Evolutionary conservation across 169 alveolate genomes (phyloP).

Genomic region (Plasmodium falciparum): DNA sequence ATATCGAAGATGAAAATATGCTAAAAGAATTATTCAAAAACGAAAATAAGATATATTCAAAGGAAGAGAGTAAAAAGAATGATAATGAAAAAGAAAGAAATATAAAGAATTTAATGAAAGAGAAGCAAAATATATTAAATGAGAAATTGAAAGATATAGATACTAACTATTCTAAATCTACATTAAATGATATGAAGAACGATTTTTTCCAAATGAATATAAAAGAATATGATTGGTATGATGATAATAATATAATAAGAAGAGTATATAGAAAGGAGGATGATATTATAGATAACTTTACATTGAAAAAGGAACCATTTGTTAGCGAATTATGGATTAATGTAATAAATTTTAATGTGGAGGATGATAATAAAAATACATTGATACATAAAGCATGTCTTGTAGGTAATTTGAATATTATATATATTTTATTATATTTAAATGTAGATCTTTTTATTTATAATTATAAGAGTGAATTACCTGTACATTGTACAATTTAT

Average conservation of each 20-base stretch:
- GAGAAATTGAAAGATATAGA: too few relatives aligned
- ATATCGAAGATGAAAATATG: too few relatives aligned
- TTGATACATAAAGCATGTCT: constrained; percentile 74
- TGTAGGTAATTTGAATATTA: constrained; percentile 50
- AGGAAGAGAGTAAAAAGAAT: too few relatives aligned
- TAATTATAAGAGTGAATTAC: constrained; percentile 57
- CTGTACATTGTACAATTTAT: constrained; percentile 64
- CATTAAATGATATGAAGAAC: too few relatives aligned
- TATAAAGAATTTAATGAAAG: too few relatives aligned
- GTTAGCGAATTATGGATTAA: constrained; percentile 30
- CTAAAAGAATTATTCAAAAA: too few relatives aligned
- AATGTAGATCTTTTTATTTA: constrained; percentile 44
- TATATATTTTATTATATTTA: constrained; percentile 51
- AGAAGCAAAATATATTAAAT: too few relatives aligned
- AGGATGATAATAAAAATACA: constrained; percentile 64
- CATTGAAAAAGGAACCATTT: neutral
- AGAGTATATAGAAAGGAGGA: constrained; percentile 13
- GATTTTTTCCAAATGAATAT: too few relatives aligned
- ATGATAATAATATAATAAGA: constrained; percentile 29
- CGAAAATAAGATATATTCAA: too few relatives aligned
- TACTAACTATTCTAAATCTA: too few relatives aligned
- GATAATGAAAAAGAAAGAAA: too few relatives aligned
- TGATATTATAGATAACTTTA: neutral
- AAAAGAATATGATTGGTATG: too few relatives aligned
- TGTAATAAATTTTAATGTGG: constrained; percentile 42